Conservation (phyloP, 2,329 filamentous ascomycete species). For the Harringtonia lauricola region DNA sequence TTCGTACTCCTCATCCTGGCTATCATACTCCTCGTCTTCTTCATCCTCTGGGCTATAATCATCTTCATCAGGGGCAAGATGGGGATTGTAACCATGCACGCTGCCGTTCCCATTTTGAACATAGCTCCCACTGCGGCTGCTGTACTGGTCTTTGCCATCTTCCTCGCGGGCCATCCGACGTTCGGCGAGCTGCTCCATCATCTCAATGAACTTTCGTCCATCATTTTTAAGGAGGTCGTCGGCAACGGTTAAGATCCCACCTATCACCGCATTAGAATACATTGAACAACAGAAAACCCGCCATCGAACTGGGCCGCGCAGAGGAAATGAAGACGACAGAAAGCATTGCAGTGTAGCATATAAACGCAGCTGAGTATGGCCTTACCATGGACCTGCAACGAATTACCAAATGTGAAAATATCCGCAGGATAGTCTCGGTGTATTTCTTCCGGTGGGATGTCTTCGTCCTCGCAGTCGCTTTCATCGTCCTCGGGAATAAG, state of each 20-base stretch:
- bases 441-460: constrained; percentile 43
- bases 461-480: constrained; percentile 57
- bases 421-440: constrained; percentile 63
- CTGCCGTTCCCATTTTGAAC: constrained; percentile 43
- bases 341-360: not conserved
- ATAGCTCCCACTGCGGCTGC: constrained; percentile 42
- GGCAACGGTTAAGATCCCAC: constrained; percentile 95
- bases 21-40: constrained; percentile 50
- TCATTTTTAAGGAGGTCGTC: constrained; percentile 98
- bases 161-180: constrained; percentile 94
- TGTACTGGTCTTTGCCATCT: constrained; percentile 61
- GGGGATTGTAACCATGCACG: constrained; percentile 57
- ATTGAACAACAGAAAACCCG: not conserved
- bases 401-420: constrained; percentile 96
- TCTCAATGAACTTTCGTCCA: constrained; percentile 98
- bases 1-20: constrained; percentile 57
- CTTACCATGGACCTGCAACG: constrained; percentile 81
- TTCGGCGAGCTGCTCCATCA: constrained; percentile 99
- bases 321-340: not conserved
- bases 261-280: constrained; percentile 30
- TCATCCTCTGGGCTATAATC: constrained; percentile 34
- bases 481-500: constrained; percentile 41
- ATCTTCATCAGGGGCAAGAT: constrained; percentile 50
- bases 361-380: too few relatives aligned
- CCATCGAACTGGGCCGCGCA: too few relatives aligned